Percentiles rank a stretch among this genome's conserved stretches.
These are phyloP conservation scores for Leccinum obscurum DNA, from an alignment of 768 basidiomycete genomes.

Conservation along the genomic window DNA sequence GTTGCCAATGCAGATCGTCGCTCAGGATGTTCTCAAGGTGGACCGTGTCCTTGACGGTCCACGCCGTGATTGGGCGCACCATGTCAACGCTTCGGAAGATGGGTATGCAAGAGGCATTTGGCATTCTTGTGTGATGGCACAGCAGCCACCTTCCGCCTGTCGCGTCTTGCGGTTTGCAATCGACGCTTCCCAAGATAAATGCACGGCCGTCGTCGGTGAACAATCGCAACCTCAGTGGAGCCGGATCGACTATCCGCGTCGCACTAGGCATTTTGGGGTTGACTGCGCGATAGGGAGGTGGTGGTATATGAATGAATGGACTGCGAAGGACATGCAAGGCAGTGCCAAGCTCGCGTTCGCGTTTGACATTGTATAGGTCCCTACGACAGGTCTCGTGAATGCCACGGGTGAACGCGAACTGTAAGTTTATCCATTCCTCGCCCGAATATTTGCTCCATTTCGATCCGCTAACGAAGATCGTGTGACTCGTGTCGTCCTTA, in stretches of 20 bases:
- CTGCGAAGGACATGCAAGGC: too few relatives aligned
- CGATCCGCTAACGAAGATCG: too few relatives aligned
- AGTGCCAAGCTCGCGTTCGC: neutral
- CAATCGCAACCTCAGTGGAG: neutral
- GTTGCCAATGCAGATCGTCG: neutral
- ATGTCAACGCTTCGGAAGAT: neutral
- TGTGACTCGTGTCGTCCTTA: too few relatives aligned
- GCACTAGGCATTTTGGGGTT: neutral
- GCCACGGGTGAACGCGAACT: neutral
- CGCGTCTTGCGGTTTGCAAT: neutral
- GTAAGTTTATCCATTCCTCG: neutral
- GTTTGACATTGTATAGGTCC: neutral
- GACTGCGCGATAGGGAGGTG: neutral
- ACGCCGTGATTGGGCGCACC: too few relatives aligned
- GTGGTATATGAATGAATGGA: neutral
- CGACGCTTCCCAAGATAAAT: neutral
- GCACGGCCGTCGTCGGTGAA: neutral
- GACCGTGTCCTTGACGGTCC: neutral
- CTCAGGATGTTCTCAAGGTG: neutral
- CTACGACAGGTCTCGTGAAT: too few relatives aligned
- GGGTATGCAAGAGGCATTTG: slow-evolving; percentile 1
- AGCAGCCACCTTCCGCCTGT: neutral
- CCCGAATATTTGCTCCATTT: neutral
- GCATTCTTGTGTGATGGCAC: neutral
- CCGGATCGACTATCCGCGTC: neutral